phyloP scores from a whole-genome alignment of 1,139 yeast species.

The Taphrina flavorubra region DNA sequence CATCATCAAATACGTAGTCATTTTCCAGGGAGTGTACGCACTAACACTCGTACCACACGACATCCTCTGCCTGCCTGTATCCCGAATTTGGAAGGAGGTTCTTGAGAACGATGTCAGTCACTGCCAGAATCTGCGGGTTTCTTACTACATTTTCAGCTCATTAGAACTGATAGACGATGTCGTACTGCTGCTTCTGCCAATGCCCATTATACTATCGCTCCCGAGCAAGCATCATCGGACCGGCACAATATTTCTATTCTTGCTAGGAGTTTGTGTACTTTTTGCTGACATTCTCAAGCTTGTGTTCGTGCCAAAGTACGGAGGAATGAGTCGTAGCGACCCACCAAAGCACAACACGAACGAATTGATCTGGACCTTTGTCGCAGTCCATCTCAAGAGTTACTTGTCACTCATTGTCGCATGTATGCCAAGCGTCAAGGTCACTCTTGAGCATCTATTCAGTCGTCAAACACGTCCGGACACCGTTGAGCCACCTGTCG shows the following conservation, averaged over 20 bases:
- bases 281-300: slow-evolving; percentile 10
- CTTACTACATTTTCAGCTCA: slow-evolving; percentile 1
- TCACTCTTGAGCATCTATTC: slow-evolving; percentile 3
- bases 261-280: slow-evolving; percentile 3
- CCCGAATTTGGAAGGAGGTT: slow-evolving; percentile 7
- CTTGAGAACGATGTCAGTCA: background rate
- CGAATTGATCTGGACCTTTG: background rate
- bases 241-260: background rate
- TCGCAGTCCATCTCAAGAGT: background rate
- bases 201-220: background rate
- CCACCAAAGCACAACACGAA: background rate
- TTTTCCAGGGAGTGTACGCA: slow-evolving; percentile 10
- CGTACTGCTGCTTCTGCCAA: slow-evolving; percentile 5
- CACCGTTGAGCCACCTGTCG: background rate
- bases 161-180: slow-evolving; percentile 5
- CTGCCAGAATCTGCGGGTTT: slow-evolving; percentile 2
- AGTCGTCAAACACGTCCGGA: background rate
- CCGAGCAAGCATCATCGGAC: slow-evolving; percentile 4
- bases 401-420: slow-evolving; percentile 10
- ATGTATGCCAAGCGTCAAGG: slow-evolving; percentile 3
- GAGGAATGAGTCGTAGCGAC: background rate
- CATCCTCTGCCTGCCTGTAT: slow-evolving; percentile 1
- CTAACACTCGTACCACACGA: slow-evolving; percentile 2
- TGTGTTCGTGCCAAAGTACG: background rate
- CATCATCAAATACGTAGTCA: background rate